Evolutionary conservation across 2,329 filamentous ascomycete species (phyloP).

Genomic region (Cordyceps sp.): DNA sequence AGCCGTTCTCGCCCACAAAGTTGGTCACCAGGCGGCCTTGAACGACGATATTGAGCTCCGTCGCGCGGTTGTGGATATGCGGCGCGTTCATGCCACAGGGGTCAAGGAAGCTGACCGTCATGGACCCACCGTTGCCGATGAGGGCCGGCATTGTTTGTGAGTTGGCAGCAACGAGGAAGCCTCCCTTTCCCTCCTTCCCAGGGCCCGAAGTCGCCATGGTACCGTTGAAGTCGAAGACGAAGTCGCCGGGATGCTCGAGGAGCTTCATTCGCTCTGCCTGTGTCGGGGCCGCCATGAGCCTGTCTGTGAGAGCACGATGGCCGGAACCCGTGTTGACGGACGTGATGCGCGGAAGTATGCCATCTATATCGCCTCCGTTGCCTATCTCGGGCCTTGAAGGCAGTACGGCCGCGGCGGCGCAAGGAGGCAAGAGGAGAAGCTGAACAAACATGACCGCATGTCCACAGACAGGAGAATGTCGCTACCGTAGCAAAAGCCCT

Average conservation of each 20-base stretch:
- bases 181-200: constrained; percentile 15
- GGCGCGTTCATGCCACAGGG: constrained; percentile 34
- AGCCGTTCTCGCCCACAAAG: constrained; percentile 26
- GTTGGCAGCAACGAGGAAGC: constrained; percentile 21
- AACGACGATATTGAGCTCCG: constrained; percentile 28
- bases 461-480: too few species aligned
- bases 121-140: constrained; percentile 26
- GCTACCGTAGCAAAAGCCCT: too few species aligned
- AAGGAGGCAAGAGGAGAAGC: too few species aligned
- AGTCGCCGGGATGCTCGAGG: constrained; percentile 18
- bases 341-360: constrained; percentile 10
- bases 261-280: constrained; percentile 14
- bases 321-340: constrained; percentile 11
- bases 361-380: constrained; percentile 6
- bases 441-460: too few species aligned
- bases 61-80: constrained; percentile 28
- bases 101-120: constrained; percentile 30
- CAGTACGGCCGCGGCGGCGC: too few species aligned
- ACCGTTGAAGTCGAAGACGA: constrained; percentile 26
- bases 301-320: constrained; percentile 11
- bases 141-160: constrained; percentile 33
- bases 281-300: constrained; percentile 13
- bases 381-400: too few species aligned
- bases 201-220: constrained; percentile 4
- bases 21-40: constrained; percentile 25